These are phyloP conservation scores for Penicillium longicatenatum DNA, from an alignment of 495 filamentous ascomycete species.

Conservation along the genomic window DNA sequence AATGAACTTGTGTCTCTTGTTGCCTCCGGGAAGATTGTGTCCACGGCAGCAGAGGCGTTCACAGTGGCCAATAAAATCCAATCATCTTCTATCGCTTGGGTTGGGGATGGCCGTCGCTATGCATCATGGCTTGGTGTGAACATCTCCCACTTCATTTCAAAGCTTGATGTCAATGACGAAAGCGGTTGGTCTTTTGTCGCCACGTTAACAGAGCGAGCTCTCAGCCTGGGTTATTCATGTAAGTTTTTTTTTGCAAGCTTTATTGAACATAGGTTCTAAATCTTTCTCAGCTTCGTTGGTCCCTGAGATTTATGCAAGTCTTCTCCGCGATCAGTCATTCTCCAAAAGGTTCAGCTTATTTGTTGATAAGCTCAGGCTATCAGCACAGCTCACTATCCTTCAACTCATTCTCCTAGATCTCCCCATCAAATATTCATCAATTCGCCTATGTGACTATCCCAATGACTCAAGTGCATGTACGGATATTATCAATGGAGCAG, in stretches of 20 bases:
- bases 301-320: slow-evolving; percentile 45
- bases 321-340: slow-evolving; percentile 41
- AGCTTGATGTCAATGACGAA: slow-evolving; percentile 38
- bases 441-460: slow-evolving; percentile 5
- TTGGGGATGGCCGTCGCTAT: slow-evolving; percentile 66
- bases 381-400: slow-evolving; percentile 61
- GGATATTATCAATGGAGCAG: slow-evolving; percentile 36
- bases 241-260: slow-evolving; percentile 20
- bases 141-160: slow-evolving; percentile 53
- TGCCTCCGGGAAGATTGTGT: slow-evolving; percentile 71
- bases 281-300: slow-evolving; percentile 56
- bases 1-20: slow-evolving; percentile 66
- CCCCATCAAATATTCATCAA: slow-evolving; percentile 15
- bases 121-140: slow-evolving; percentile 76
- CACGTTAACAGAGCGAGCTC: slow-evolving; percentile 62
- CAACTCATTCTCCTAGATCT: slow-evolving; percentile 60
- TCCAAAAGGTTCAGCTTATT: slow-evolving; percentile 40
- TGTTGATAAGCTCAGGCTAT: slow-evolving; percentile 48
- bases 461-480: slow-evolving; percentile 1
- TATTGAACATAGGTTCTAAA: background rate
- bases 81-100: slow-evolving; percentile 54
- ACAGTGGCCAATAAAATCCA: slow-evolving; percentile 45
- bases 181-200: slow-evolving; percentile 55
- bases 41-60: slow-evolving; percentile 74
- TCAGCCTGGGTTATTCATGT: slow-evolving; percentile 78